phyloP scores from a whole-genome alignment of 1,284 basidiomycete genomes.

The Microbotryum silenes-acaulis region DNA sequence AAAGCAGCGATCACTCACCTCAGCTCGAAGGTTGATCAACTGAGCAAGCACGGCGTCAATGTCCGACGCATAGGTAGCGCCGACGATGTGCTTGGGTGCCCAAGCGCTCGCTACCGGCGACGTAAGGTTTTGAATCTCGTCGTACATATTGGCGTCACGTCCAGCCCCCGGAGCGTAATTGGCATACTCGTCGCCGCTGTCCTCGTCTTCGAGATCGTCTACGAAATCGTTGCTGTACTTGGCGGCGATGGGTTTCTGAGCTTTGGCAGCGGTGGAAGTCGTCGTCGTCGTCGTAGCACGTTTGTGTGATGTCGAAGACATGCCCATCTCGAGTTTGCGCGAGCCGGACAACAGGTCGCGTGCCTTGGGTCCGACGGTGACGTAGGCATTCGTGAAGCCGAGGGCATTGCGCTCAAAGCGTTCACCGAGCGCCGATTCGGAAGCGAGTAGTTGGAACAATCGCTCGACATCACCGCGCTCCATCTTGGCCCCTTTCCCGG shows the following conservation, averaged over 20 bases:
- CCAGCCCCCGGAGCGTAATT: no score
- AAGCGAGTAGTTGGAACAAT: conserved; percentile 53
- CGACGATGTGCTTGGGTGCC: no score
- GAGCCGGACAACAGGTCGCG: conserved; percentile 19
- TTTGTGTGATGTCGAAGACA: neutral
- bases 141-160: no score
- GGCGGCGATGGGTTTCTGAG: no score
- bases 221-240: no score
- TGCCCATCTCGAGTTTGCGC: conserved; percentile 31
- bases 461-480: conserved; percentile 53
- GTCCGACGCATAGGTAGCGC: no score
- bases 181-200: no score
- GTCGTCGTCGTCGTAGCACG: conserved; percentile 32
- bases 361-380: conserved; percentile 35
- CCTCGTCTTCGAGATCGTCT: no score
- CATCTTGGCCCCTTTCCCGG: conserved; percentile 52
- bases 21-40: no score
- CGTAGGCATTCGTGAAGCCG: conserved; percentile 42
- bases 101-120: no score
- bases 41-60: no score
- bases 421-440: conserved; percentile 44
- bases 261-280: conserved; percentile 15
- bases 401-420: conserved; percentile 37
- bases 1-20: neutral
- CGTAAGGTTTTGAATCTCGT: no score